Evolutionary conservation across 768 basidiomycete species (phyloP).

Genomic region (Suillus weaverae): DNA sequence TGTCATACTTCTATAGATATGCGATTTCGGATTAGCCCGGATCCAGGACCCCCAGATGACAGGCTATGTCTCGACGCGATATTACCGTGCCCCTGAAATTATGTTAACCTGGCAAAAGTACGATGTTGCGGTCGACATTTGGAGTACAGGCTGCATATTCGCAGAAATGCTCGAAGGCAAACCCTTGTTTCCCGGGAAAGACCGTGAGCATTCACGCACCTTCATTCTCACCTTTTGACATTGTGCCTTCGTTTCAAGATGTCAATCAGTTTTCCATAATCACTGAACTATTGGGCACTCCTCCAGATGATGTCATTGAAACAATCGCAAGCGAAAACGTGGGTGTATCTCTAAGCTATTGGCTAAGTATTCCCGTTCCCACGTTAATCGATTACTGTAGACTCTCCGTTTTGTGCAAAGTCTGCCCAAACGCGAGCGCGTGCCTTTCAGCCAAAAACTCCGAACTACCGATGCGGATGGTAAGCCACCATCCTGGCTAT

Average conservation of each 20-base stretch:
- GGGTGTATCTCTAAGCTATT: conserved; percentile 27
- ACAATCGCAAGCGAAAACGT: conserved; percentile 99
- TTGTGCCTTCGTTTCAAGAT: conserved; percentile 50
- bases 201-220: conserved; percentile 66
- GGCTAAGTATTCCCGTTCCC: conserved; percentile 11
- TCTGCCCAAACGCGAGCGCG: conserved; percentile 91
- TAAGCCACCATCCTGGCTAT: conserved; percentile 33
- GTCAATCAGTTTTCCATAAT: conserved; percentile 99
- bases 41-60: conserved; percentile 99
- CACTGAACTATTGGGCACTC: conserved; percentile 97
- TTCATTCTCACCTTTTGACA: conserved; percentile 13
- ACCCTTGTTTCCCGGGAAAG: conserved; percentile 98
- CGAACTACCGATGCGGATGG: conserved; percentile 84
- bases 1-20: conserved; percentile 60
- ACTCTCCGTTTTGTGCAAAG: conserved; percentile 99
- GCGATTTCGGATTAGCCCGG: conserved; percentile 97
- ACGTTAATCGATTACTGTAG: conserved; percentile 40
- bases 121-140: conserved; percentile 98
- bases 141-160: conserved; percentile 99
- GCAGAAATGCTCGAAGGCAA: conserved; percentile 99
- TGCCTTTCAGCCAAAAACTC: conserved; percentile 94
- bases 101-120: conserved; percentile 99
- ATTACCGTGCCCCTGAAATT: conserved; percentile 99
- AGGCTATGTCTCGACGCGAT: conserved; percentile 97
- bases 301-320: conserved; percentile 98